Conservation (phyloP, 1,284 basidiomycete genomes). For the Ganoderma lingzhi region DNA sequence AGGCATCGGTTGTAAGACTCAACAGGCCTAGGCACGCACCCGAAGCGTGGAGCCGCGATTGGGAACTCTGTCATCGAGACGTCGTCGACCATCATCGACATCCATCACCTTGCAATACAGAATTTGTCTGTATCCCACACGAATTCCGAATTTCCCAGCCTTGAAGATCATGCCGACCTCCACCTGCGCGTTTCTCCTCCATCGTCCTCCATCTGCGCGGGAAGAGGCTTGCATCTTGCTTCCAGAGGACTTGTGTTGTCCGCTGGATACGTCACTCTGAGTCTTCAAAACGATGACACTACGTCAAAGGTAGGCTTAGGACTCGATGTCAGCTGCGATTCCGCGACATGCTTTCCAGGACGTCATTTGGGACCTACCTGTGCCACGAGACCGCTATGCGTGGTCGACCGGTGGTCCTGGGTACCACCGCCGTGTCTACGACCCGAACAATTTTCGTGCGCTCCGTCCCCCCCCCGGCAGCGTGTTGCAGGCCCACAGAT, state of each 20-base stretch:
- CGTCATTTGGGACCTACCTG: not conserved
- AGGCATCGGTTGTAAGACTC: not conserved
- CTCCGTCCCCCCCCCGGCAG: not conserved
- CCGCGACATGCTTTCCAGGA: not conserved
- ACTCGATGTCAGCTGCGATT: not conserved
- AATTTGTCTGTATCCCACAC: not conserved
- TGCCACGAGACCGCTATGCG: not conserved
- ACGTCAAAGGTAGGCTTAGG: not conserved
- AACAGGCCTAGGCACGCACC: not conserved
- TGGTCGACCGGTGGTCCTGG: not conserved
- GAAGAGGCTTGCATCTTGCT: not conserved
- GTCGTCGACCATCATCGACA: not conserved
- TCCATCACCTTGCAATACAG: not conserved
- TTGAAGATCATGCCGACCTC: not conserved
- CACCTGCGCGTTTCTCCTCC: not conserved
- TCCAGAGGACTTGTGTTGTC: not conserved
- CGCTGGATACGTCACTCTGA: not conserved
- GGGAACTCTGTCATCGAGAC: not conserved
- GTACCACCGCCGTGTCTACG: not conserved
- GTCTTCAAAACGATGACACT: not conserved
- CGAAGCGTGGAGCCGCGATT: not conserved
- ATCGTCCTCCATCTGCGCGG: not conserved
- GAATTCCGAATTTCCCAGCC: not conserved
- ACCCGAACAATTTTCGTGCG: not conserved
- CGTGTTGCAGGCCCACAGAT: not conserved